Evolutionary conservation across 306 rosid genomes (phyloP).

Genomic region (Lupinus albus): DNA sequence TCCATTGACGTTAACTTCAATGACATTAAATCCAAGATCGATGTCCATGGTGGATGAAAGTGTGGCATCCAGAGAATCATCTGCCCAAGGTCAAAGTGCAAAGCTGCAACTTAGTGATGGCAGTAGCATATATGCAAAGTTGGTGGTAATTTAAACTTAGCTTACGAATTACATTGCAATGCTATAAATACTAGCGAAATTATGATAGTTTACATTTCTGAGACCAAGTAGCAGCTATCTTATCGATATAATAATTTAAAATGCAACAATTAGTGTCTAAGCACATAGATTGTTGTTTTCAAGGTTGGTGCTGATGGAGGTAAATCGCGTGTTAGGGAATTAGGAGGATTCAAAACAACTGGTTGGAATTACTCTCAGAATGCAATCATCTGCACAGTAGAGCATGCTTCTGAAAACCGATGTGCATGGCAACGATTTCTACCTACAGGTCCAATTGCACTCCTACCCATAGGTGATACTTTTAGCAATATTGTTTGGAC

Average conservation of each 20-base stretch:
- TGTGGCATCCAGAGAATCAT: slow-evolving; percentile 41
- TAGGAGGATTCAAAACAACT: slow-evolving; percentile 77
- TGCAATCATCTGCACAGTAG: slow-evolving; percentile 88
- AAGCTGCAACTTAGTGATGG: slow-evolving; percentile 85
- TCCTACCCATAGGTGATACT: slow-evolving; percentile 82
- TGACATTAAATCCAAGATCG: slow-evolving; percentile 57
- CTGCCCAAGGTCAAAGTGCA: slow-evolving; percentile 57
- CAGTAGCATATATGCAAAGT: slow-evolving; percentile 70
- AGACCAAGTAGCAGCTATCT: slow-evolving; percentile 24
- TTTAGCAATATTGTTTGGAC: slow-evolving; percentile 96
- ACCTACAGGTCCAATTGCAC: slow-evolving; percentile 90
- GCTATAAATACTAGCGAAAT: background rate
- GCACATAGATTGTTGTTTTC: slow-evolving; percentile 35
- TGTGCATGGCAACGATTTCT: slow-evolving; percentile 96
- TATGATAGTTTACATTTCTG: slow-evolving; percentile 21
- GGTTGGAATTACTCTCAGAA: slow-evolving; percentile 96
- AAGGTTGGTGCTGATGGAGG: slow-evolving; percentile 98
- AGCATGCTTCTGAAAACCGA: slow-evolving; percentile 63
- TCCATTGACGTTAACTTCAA: slow-evolving; percentile 61
- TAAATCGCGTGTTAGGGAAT: slow-evolving; percentile 81
- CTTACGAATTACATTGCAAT: slow-evolving; percentile 29
- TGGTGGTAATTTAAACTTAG: slow-evolving; percentile 70
- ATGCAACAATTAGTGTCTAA: slow-evolving; percentile 28
- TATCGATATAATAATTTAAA: slow-evolving; percentile 24
- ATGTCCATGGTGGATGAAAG: slow-evolving; percentile 47